Conservation (phyloP, 2,329 filamentous ascomycete genomes). For the Scytalidium lignicola region DNA sequence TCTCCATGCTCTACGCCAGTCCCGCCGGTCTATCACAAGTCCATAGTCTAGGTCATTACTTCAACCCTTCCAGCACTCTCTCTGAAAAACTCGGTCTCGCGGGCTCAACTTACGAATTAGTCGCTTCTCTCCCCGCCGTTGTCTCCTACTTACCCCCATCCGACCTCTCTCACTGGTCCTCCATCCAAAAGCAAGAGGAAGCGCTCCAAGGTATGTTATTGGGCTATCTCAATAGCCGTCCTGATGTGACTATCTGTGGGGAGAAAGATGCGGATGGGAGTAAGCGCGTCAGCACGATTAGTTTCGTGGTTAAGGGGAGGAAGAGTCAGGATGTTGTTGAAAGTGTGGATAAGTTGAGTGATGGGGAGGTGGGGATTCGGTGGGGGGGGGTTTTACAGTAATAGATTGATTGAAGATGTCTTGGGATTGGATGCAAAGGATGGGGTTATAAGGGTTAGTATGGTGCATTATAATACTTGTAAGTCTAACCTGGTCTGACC, state of each 20-base stretch:
- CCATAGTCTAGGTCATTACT: conserved; percentile 59
- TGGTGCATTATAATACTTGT: conserved; percentile 70
- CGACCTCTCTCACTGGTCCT: conserved; percentile 38
- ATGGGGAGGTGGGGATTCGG: conserved; percentile 52
- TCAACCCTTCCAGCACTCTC: conserved; percentile 56
- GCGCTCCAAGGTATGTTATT: conserved; percentile 54
- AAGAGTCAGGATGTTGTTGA: conserved; percentile 55
- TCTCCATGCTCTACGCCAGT: conserved; percentile 65
- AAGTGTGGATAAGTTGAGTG: conserved; percentile 51
- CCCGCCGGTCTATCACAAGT: conserved; percentile 50
- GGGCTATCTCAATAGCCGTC: conserved; percentile 47
- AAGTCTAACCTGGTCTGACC: conserved; percentile 27
- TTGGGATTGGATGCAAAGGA: conserved; percentile 49
- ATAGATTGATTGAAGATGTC: conserved; percentile 55
- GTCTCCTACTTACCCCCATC: conserved; percentile 52
- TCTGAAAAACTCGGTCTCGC: conserved; percentile 65
- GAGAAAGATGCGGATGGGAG: conserved; percentile 41
- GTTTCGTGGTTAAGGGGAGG: conserved; percentile 55
- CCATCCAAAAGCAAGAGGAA: conserved; percentile 54
- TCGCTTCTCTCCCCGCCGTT: conserved; percentile 56
- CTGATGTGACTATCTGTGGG: conserved; percentile 55
- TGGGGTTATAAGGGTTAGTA: conserved; percentile 64
- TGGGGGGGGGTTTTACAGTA: conserved; percentile 67
- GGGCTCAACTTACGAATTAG: conserved; percentile 65
- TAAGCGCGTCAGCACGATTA: conserved; percentile 59